Evolutionary conservation across 306 rosid genomes (phyloP).

Genomic region (Spatholobus suberectus): DNA sequence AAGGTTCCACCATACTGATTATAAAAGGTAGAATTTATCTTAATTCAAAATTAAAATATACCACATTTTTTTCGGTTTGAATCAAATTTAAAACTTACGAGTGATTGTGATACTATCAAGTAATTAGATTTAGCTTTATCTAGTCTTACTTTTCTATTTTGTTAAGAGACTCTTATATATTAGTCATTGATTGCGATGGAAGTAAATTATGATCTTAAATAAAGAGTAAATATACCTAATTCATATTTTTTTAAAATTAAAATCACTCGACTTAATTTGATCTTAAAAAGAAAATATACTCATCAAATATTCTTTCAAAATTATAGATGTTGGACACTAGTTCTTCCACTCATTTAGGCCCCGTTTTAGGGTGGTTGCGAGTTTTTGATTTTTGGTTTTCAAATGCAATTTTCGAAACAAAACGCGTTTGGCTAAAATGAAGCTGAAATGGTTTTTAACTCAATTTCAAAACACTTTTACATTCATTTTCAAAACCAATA

Average conservation of each 20-base stretch:
- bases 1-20: background rate
- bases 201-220: background rate
- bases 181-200: background rate
- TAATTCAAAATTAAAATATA: background rate
- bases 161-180: background rate
- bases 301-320: background rate
- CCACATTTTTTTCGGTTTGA: background rate
- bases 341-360: background rate
- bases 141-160: background rate
- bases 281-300: background rate
- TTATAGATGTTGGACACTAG: background rate
- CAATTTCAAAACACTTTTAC: too few species aligned
- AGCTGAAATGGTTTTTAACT: too few species aligned
- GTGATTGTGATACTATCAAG: background rate
- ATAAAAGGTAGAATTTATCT: background rate
- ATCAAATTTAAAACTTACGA: background rate
- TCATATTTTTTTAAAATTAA: background rate
- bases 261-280: background rate
- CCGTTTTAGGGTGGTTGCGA: too few species aligned
- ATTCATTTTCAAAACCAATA: too few species aligned
- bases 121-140: too few species aligned
- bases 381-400: too few species aligned
- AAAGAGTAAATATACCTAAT: background rate
- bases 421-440: too few species aligned
- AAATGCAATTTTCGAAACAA: too few species aligned